A percentile compares a stretch with the other conserved stretches of the same genome.
Evolutionary conservation across 1,139 yeast genomes (phyloP).

Genomic region (Diutina sp.): DNA sequence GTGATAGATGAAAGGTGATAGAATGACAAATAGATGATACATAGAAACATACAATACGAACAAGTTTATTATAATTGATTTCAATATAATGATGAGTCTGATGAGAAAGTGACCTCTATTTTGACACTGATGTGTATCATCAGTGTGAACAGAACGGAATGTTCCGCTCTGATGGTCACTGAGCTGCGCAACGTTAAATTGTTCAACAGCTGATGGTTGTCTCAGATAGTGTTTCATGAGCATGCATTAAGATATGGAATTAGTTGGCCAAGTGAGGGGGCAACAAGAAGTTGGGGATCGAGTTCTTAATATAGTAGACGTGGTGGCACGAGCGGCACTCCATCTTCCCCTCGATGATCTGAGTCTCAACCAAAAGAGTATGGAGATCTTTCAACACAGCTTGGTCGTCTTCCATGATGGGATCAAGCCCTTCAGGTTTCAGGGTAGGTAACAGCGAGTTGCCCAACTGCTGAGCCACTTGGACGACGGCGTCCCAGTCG

Average conservation of each 20-base stretch:
- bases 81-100: no score
- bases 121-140: no score
- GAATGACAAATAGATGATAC: no score
- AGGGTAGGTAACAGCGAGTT: constrained; percentile 48
- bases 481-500: constrained; percentile 76
- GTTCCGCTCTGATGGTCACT: no score
- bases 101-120: no score
- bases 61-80: no score
- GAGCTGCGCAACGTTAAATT: rapidly evolving
- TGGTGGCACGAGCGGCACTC: constrained; percentile 78
- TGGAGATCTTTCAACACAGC: constrained; percentile 66
- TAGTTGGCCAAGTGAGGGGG: constrained; percentile 67
- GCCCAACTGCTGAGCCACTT: constrained; percentile 69
- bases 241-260: neutral
- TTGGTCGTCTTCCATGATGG: constrained; percentile 45
- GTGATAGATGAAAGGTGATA: no score
- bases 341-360: constrained; percentile 82
- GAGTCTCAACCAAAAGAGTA: constrained; percentile 68
- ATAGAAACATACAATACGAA: no score
- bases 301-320: constrained; percentile 78
- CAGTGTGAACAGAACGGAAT: no score
- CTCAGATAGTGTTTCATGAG: no score
- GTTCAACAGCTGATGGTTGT: no score
- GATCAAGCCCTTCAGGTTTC: constrained; percentile 51
- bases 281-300: constrained; percentile 84